Evolutionary conservation across 1,284 basidiomycete genomes (phyloP), one percentile per base, ranked within the genome.

Genomic region (Moesziomyces sp.): DNA sequence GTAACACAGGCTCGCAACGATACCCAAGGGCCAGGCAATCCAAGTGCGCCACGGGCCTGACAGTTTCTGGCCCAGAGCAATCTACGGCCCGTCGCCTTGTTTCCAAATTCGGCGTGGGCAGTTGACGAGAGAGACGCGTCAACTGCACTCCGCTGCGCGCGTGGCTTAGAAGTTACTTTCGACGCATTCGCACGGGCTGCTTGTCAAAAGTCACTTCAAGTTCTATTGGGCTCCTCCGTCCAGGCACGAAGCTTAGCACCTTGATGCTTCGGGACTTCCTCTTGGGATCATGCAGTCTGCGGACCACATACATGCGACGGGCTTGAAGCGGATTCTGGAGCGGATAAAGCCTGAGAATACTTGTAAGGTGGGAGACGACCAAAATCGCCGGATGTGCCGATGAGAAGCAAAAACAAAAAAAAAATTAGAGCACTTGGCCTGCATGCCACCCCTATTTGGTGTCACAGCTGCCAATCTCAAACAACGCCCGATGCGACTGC

Each of bases 381-480:
- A 16, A 40, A 7, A 1, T 16, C 16, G 38, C 18, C 38, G 38
- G 38, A 40, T 4, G 14, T 40, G 14, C 38, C 38, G 38, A 40
- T 16, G 35, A 14, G 16, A 16, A 14, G 55, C 24, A 19, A 24
- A 9, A 30, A 24, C 42, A 44, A 23, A 33, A 49, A 55, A 46
- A 23, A 33, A 42, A 44, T 5, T 19, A 46, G 30, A 8, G 8
- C 11, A 35, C 23, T 28, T 11, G 9, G 50, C 42, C 58, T 68
- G 65, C 59, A 68, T 14, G 21, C 7, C 19, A 55, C 65, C 65
- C 65, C 65, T 68, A 68, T 68, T 23, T 23, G 45, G 58, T 47
- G 40, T 48, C 18, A 26, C n/a, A 40, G 33, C 38, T 16, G 2
- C 5, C 30, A 13, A 33, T 5, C 38, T 40, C 38, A 16, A 40